phyloP scores from a whole-genome alignment of 208 protist species.

The Jaenimonas drosophilae region DNA sequence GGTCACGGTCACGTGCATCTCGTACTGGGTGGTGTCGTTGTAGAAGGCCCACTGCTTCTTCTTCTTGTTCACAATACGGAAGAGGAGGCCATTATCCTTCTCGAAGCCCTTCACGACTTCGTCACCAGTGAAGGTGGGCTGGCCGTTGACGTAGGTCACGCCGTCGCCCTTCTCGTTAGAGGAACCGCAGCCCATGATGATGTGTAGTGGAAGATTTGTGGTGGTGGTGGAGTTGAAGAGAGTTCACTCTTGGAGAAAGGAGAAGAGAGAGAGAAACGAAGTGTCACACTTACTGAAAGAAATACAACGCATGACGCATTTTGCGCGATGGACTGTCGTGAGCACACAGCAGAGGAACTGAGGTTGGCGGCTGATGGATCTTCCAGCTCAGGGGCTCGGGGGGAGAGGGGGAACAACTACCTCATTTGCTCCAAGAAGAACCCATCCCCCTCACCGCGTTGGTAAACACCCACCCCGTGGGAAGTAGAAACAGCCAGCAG shows the following conservation, averaged over 20 bases:
- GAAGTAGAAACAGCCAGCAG: too few species aligned
- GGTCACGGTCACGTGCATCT: constrained; percentile 70
- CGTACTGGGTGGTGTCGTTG: constrained; percentile 71
- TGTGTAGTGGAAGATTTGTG: constrained; percentile 1
- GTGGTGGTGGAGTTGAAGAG: background rate
- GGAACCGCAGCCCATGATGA: constrained; percentile 42
- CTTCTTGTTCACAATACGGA: constrained; percentile 51
- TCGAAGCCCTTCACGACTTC: constrained; percentile 28
- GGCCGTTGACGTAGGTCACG: constrained; percentile 24
- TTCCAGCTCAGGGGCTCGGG: too few species aligned
- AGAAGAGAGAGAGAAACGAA: constrained; percentile 8
- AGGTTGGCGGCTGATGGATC: too few species aligned
- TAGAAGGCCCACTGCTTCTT: constrained; percentile 58
- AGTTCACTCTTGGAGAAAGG: background rate
- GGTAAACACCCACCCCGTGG: too few species aligned
- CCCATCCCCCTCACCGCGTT: too few species aligned
- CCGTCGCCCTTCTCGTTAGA: constrained; percentile 7
- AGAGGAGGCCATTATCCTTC: constrained; percentile 48
- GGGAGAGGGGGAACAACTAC: too few species aligned
- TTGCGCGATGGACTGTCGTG: too few species aligned
- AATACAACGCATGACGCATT: constrained; percentile 3
- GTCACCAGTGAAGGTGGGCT: constrained; percentile 30
- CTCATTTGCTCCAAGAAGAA: too few species aligned
- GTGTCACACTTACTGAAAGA: constrained; percentile 1
- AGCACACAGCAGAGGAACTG: too few species aligned